Percentiles rank a stretch among this genome's conserved stretches.
These are phyloP conservation scores for Myochromella boudieri DNA, from an alignment of 768 basidiomycete species.

Conservation along the genomic window DNA sequence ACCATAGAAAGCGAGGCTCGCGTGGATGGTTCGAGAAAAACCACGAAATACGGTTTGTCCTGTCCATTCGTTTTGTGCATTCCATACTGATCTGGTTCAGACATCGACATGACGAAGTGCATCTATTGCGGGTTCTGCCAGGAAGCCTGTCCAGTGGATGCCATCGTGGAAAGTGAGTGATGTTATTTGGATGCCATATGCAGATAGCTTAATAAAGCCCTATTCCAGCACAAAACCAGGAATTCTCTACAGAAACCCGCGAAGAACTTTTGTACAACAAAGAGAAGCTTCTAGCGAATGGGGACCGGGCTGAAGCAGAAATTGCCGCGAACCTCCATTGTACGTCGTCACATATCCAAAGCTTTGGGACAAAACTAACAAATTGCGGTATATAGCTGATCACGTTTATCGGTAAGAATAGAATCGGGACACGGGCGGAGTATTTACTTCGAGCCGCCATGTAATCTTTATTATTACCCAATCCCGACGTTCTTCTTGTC, in stretches of 20 bases:
- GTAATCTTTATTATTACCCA: conserved; percentile 18
- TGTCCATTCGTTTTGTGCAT: conserved; percentile 1
- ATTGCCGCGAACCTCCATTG: conserved; percentile 92
- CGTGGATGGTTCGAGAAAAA: conserved; percentile 91
- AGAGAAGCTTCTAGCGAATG: conserved; percentile 95
- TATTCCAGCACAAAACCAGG: conserved; percentile 86
- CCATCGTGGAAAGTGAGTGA: conserved; percentile 94
- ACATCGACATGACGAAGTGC: conserved; percentile 99
- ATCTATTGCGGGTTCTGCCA: conserved; percentile 99
- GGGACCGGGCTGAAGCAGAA: conserved; percentile 95
- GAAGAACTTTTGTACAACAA: conserved; percentile 99
- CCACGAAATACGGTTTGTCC: conserved; percentile 89
- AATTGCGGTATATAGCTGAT: conserved; percentile 54
- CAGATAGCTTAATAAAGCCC: conserved; percentile 2
- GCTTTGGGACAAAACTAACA: conserved; percentile 20
- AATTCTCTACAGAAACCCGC: conserved; percentile 95
- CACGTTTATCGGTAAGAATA: conserved; percentile 74
- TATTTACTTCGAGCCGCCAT: conserved; percentile 16
- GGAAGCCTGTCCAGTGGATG: conserved; percentile 99
- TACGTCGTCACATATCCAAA: conserved; percentile 32
- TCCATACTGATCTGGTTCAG: conserved; percentile 35
- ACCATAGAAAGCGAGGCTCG: conserved; percentile 98
- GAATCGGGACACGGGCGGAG: conserved; percentile 16
- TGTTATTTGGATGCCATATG: background rate
- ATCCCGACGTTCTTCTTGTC: conserved; percentile 4